A percentile compares a stretch with the other conserved stretches of the same genome.
These are phyloP conservation scores for Primulina huaijiensis DNA, from an alignment of 257 asterid genomes.

Conservation along the genomic window DNA sequence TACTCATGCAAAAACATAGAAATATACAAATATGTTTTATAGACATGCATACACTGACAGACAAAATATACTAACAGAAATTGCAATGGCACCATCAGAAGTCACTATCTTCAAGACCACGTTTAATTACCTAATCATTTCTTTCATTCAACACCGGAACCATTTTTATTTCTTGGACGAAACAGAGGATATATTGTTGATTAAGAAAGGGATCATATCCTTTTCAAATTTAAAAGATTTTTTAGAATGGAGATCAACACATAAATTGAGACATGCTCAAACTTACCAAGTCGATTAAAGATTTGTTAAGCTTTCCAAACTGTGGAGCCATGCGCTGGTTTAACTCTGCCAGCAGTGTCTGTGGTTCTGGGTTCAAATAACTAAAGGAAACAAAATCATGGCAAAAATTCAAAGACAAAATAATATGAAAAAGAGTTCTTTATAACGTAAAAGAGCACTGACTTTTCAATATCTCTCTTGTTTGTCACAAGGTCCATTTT, in stretches of 20 bases:
- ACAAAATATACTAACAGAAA: not conserved
- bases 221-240: constrained; percentile 8
- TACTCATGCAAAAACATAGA: not conserved
- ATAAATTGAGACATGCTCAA: constrained; percentile 3
- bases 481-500: constrained; percentile 96
- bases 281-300: constrained; percentile 85
- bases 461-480: constrained; percentile 88
- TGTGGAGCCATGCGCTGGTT: constrained; percentile 88
- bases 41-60: not conserved
- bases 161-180: too few relatives aligned
- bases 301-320: constrained; percentile 76
- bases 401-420: constrained; percentile 18
- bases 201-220: not conserved
- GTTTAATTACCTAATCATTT: not conserved
- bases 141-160: not conserved
- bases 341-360: constrained; percentile 68
- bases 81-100: not conserved
- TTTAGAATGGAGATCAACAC: constrained; percentile 4
- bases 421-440: constrained; percentile 1
- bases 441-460: constrained; percentile 35
- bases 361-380: constrained; percentile 85
- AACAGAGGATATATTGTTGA: too few relatives aligned
- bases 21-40: too few relatives aligned
- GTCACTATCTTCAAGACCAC: not conserved
- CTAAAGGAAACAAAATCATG: constrained; percentile 35